These are phyloP conservation scores for Pseudotsuga menziesii DNA, from an alignment of 75 land plant species.

Conservation along the genomic window DNA sequence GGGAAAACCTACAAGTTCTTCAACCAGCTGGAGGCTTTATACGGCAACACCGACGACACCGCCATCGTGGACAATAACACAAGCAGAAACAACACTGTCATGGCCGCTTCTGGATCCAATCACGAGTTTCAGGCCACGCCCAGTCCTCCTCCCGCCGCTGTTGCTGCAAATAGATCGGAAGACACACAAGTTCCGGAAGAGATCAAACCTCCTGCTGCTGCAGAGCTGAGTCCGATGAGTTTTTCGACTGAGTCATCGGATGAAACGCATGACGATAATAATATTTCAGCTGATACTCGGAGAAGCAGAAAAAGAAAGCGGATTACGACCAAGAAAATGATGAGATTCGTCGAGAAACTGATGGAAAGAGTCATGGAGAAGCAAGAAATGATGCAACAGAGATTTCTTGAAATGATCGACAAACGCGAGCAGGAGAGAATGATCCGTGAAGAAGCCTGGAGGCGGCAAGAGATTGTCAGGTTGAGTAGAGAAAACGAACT, in stretches of 20 bases:
- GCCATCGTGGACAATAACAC: not conserved
- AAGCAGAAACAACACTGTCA: not conserved
- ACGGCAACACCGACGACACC: slow-evolving; percentile 6
- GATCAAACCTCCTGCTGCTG: not conserved
- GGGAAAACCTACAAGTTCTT: slow-evolving; percentile 26
- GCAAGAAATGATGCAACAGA: slow-evolving; percentile 46
- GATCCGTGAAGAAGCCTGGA: slow-evolving; percentile 49
- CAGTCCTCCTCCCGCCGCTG: not conserved
- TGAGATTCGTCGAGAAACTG: slow-evolving; percentile 42
- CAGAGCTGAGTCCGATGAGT: slow-evolving; percentile 3
- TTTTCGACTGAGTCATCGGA: slow-evolving; percentile 15
- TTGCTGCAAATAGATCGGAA: not conserved
- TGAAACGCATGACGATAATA: slow-evolving; percentile 11
- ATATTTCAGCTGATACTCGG: not conserved
- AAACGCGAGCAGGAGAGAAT: slow-evolving; percentile 42
- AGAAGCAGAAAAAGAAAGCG: slow-evolving; percentile 7
- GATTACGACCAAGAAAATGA: slow-evolving; percentile 11
- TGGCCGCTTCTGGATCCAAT: not conserved
- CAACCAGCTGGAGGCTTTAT: slow-evolving; percentile 20
- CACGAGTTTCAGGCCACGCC: not conserved
- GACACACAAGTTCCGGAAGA: not conserved
- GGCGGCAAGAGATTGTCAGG: slow-evolving; percentile 40
- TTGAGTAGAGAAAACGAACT: slow-evolving; percentile 31
- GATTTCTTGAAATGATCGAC: slow-evolving; percentile 54
- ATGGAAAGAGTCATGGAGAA: slow-evolving; percentile 46